phyloP scores from a whole-genome alignment of 495 filamentous ascomycete species.

The Thozetella sp. region DNA sequence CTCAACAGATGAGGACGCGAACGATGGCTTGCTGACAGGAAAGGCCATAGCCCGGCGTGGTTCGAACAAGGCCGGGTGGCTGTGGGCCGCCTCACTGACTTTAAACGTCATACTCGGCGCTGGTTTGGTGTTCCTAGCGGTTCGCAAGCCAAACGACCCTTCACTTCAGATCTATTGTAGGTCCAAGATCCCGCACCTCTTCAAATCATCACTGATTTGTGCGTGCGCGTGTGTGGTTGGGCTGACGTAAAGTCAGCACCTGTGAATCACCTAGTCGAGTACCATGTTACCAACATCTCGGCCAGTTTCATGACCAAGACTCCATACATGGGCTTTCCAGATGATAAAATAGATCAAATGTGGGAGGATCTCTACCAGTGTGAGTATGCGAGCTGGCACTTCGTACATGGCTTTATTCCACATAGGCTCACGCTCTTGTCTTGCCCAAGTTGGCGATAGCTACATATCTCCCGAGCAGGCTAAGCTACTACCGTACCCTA shows the following conservation, averaged over 20 bases:
- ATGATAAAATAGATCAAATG: background rate
- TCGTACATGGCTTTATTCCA: background rate
- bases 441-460: background rate
- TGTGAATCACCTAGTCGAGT: background rate
- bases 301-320: background rate
- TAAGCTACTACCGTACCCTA: background rate
- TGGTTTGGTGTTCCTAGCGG: background rate
- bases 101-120: background rate
- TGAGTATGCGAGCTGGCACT: background rate
- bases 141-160: background rate
- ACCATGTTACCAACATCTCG: background rate
- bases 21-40: background rate
- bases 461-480: background rate
- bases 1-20: background rate
- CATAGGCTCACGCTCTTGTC: background rate
- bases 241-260: background rate
- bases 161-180: background rate
- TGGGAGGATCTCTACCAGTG: slow-evolving; percentile 2
- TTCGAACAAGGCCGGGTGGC: background rate
- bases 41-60: background rate
- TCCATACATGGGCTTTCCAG: background rate
- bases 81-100: background rate
- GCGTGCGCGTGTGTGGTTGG: no score
- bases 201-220: no score
- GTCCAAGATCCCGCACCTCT: background rate